Base-by-base conservation (phyloP, 805 yeast species). In the Schwanniomyces sp. region DNA sequence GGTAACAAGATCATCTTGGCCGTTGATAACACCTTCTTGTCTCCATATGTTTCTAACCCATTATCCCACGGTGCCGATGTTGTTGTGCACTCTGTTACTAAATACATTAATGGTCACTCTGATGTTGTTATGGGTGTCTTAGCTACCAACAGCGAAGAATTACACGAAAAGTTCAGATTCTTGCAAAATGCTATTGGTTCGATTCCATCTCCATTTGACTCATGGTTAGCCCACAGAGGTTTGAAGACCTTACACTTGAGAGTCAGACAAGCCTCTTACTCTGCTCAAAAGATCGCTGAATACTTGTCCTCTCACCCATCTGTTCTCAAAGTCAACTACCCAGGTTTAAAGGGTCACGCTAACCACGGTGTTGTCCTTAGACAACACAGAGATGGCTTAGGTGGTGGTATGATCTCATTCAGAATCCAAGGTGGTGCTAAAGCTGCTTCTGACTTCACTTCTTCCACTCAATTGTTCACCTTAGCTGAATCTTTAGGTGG, bases 141-240 rank as follows among this genome's bases (percentile, higher is more conserved):
- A 52, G 90, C 87, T 45, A 81, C 89, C 55, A 86, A 82, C 75
- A 67, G 69, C 57, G 83, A 79, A 47, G 74, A 62, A 43, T 70
- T 86, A 58, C 81, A 81, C 70, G 83, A 83, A 57, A 74, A 76
- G 61, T 77, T 84, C 69, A 77, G 87, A 51, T 88, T 87, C 75
- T 76, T 88, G 67, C 96, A 89, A 70, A 88, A 88, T 60, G 95
- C 96, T 54, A 75, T 87, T 59, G 96, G 96, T 52, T 90, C 95
- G 25, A 80, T 89, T 53, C 95, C 96, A 54, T 87, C 95, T 17
- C 88, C 96, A 45, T 90, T 89, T 66, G 96, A 90, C 72, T 80
- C 90, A 37, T 89, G 96, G 96, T 83, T 88, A 67, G 91, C 95
- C 47, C 96, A 88, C 77, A 80, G 96, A 67, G 96, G 96, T 63